Evolutionary conservation across 306 rosid genomes (phyloP).

Genomic region (Acacia acuminata): DNA sequence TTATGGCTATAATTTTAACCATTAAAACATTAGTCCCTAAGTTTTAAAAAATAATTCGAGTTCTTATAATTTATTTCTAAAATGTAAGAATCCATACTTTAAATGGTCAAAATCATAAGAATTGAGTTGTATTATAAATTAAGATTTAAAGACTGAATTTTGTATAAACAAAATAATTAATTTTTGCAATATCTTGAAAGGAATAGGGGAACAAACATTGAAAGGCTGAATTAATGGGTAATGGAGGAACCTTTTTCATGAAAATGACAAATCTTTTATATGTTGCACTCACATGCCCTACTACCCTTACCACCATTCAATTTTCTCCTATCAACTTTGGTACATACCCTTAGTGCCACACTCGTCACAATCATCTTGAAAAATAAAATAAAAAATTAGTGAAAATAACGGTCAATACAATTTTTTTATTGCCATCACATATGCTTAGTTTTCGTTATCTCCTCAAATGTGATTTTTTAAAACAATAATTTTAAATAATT

Average conservation of each 20-base stretch:
- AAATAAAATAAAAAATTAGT: neutral
- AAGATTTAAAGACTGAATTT: no score
- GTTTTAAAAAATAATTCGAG: no score
- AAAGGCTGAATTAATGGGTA: neutral
- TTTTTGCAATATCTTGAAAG: neutral
- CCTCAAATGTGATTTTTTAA: no score
- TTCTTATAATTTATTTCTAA: no score
- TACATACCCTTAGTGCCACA: neutral
- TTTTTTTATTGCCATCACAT: no score
- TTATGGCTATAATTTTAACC: neutral
- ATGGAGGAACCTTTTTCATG: neutral
- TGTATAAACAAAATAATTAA: neutral
- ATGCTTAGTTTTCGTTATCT: no score
- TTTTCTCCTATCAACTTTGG: neutral
- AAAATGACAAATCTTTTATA: neutral
- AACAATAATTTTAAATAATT: no score
- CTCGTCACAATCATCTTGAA: slow-evolving; percentile 22
- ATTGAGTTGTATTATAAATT: no score
- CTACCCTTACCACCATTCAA: neutral
- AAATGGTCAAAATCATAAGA: no score
- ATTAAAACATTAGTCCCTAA: neutral
- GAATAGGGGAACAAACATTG: neutral
- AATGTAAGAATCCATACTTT: no score
- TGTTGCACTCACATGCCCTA: neutral
- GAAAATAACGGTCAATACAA: neutral